Base-by-base conservation (phyloP, 1,139 yeast species). In the Pichia sp. region DNA sequence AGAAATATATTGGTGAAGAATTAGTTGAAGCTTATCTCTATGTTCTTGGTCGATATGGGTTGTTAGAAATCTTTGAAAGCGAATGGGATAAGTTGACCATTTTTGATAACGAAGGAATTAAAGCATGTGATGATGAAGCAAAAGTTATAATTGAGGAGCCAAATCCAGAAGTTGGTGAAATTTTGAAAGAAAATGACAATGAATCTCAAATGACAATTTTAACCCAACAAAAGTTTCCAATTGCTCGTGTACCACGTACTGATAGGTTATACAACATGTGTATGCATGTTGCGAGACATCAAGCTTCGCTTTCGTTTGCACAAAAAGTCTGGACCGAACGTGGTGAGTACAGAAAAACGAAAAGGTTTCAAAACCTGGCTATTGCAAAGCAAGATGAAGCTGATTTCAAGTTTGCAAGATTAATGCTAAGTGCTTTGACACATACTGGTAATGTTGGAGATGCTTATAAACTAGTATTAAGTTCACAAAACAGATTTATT, bases 281-380 rank as follows among this genome's bases (percentile, higher is more conserved):
- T 6, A 70, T 90, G 59, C 76, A 79, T 48, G 89, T 90, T 0
- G 87, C 90, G 4, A 77, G 79, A 6, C 72, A 73, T 48, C 77
- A 79, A 61, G 71, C 73, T 30, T 74, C 83, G 55, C 69, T 76
- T 48, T 73, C 72, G 0, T 77, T 84, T 63, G 90, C 91, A 3
- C 81, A 81, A 53, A 67, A 70, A 39, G 73, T 86, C 1, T 88
- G 96, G 96, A 67, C 70, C 2, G 95, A 87, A 63, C 76, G 96
- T 62, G 97, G 96, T 3, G 59, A 67, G 42, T 88, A 75, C 69
- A 74, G 97, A 48, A 81, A 81, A 55, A 74, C 87, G 0, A 47
- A 55, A 0, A 58, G 59, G 1, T 87, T 83, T 70, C 76, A 72
- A 52, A 52, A 58, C 0, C 58, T 82, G 36, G 52, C 73, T 0